Percentiles rank a stretch among this genome's conserved stretches.
These are phyloP conservation scores for Geranium rotundifolium DNA, from an alignment of 345 rosid species.

Conservation along the genomic window DNA sequence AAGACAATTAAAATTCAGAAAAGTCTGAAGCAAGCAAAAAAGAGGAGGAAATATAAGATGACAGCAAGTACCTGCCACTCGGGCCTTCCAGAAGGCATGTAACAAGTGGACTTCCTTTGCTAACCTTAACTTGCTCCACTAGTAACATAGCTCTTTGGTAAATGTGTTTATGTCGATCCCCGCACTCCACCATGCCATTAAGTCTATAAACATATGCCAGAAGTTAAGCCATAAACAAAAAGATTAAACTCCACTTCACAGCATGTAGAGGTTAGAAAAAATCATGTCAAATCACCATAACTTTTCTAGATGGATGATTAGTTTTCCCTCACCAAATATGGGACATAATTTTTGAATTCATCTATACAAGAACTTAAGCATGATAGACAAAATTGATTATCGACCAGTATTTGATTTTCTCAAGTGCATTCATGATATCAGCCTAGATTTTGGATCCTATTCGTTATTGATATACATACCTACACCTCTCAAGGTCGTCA, in stretches of 20 bases:
- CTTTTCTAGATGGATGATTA: no score
- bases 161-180: slow-evolving; percentile 64
- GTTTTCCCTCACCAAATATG: no score
- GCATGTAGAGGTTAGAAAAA: not conserved
- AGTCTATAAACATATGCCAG: slow-evolving; percentile 32
- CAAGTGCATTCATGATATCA: not conserved
- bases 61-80: slow-evolving; percentile 60
- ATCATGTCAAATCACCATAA: not conserved
- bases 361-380: not conserved
- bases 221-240: slow-evolving; percentile 10
- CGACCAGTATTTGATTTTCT: not conserved
- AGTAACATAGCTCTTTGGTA: slow-evolving; percentile 80
- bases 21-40: slow-evolving; percentile 9
- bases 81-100: slow-evolving; percentile 95
- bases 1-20: slow-evolving; percentile 12
- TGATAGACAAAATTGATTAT: no score
- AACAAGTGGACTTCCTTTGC: slow-evolving; percentile 88
- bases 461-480: slow-evolving; percentile 29
- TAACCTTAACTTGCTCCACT: slow-evolving; percentile 96
- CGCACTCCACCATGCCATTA: slow-evolving; percentile 88
- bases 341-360: not conserved
- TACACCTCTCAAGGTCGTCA: slow-evolving; percentile 91
- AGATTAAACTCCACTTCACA: not conserved
- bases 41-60: not conserved
- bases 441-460: not conserved